Evolutionary conservation across 2,329 filamentous ascomycete genomes (phyloP).

Genomic region (Diaporthe humulicola): DNA sequence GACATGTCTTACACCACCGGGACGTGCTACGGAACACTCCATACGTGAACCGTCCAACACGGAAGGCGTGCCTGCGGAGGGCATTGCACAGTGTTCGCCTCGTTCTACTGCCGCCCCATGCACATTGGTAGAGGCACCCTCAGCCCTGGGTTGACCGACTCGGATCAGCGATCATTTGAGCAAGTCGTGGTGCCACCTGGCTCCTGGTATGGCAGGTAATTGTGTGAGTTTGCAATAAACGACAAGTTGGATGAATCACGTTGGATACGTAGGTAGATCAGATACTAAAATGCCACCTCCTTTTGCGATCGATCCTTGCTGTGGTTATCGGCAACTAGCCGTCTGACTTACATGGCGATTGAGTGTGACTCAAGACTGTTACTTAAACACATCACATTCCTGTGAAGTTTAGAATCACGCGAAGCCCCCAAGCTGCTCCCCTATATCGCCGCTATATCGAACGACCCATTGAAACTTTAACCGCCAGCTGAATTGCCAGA

Average conservation of each 20-base stretch:
- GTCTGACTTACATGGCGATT: neutral
- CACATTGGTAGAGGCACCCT: neutral
- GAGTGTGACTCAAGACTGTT: slow-evolving; percentile 16
- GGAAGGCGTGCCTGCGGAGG: neutral
- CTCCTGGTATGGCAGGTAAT: neutral
- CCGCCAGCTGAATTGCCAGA: neutral
- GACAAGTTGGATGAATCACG: neutral
- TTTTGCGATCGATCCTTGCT: neutral
- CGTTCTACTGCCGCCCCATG: neutral
- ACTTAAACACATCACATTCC: neutral
- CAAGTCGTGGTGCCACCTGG: slow-evolving; percentile 4
- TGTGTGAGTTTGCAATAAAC: neutral
- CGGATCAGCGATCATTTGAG: slow-evolving; percentile 7
- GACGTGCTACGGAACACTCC: neutral
- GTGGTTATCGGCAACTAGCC: neutral
- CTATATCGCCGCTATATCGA: neutral
- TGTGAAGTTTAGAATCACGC: too few species aligned
- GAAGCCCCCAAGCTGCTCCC: neutral
- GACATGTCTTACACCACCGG: neutral
- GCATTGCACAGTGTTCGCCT: neutral
- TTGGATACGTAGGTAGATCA: neutral
- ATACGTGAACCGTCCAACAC: neutral
- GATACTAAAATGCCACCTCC: neutral
- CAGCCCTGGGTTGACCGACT: neutral
- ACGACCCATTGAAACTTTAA: neutral